A percentile compares a stretch with the other conserved stretches of the same genome.
These are phyloP conservation scores for Colletotrichum tamarilloi DNA, from an alignment of 2,329 filamentous ascomycete species.

Conservation along the genomic window DNA sequence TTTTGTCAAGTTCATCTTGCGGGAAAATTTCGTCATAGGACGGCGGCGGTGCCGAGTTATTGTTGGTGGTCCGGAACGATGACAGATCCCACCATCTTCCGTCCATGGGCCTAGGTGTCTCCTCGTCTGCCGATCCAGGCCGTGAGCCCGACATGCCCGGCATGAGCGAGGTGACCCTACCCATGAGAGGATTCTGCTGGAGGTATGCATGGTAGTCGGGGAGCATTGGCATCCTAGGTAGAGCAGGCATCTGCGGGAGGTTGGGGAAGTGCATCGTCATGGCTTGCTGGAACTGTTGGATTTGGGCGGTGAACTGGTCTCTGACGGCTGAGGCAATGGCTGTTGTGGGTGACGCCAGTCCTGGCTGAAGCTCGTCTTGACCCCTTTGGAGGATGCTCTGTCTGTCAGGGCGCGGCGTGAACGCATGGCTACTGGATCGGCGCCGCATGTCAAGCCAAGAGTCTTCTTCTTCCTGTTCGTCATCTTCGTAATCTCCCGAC, in stretches of 20 bases:
- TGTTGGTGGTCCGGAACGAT: conserved; percentile 59
- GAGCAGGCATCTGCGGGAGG: conserved; percentile 64
- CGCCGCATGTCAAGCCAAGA: conserved; percentile 52
- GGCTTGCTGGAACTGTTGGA: conserved; percentile 81
- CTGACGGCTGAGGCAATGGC: conserved; percentile 77
- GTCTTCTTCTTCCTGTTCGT: conserved; percentile 54
- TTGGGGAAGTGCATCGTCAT: conserved; percentile 71
- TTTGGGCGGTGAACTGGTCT: conserved; percentile 78
- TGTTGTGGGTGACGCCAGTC: conserved; percentile 64
- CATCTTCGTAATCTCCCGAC: conserved; percentile 56
- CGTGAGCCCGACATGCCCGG: conserved; percentile 69
- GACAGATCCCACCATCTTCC: conserved; percentile 77
- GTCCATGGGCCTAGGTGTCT: conserved; percentile 57
- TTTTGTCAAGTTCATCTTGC: conserved; percentile 61
- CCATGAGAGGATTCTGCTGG: conserved; percentile 70
- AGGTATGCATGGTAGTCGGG: conserved; percentile 79
- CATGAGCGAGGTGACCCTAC: conserved; percentile 78
- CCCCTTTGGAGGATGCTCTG: conserved; percentile 25
- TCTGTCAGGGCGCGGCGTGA: conserved; percentile 37
- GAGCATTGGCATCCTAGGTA: conserved; percentile 70
- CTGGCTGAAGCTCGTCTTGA: conserved; percentile 37
- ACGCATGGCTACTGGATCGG: conserved; percentile 41
- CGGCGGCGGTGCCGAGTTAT: conserved; percentile 69
- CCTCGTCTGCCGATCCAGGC: conserved; percentile 58
- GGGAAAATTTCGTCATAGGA: conserved; percentile 86